phyloP scores from a whole-genome alignment of 208 protist genomes.

The Entamoeba dispar region DNA sequence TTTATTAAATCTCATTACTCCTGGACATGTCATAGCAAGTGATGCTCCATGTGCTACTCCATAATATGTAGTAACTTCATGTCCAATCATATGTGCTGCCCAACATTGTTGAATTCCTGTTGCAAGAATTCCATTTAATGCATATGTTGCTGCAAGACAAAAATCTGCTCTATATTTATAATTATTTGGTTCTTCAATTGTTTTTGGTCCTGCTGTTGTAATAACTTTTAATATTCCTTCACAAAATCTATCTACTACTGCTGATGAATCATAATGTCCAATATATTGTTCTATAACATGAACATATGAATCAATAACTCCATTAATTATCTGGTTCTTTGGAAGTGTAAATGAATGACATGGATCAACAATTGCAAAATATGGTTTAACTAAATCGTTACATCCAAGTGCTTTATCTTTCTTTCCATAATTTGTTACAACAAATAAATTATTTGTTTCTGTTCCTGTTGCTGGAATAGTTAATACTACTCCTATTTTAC shows the following conservation, averaged over 20 bases:
- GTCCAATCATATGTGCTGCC: slow-evolving; percentile 5
- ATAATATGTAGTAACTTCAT: neutral
- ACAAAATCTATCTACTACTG: neutral
- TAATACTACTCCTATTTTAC: neutral
- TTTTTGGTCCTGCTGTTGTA: neutral
- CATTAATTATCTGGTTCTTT: neutral
- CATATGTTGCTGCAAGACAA: slow-evolving; percentile 5
- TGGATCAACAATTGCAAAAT: slow-evolving; percentile 2
- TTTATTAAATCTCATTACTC: neutral
- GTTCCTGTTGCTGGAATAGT: slow-evolving; percentile 7
- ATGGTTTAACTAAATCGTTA: neutral
- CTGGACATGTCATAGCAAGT: neutral
- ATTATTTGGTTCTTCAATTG: neutral
- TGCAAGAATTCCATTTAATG: neutral
- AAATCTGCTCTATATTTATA: neutral
- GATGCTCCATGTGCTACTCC: neutral
- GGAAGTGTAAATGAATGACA: neutral
- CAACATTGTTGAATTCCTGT: neutral
- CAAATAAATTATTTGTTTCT: slow-evolving; percentile 1
- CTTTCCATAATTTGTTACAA: neutral
- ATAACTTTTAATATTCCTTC: neutral
- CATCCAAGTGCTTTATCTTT: neutral
- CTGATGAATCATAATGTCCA: neutral
- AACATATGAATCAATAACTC: slow-evolving; percentile 7
- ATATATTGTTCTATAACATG: slow-evolving; percentile 8